Evolutionary conservation across 2,329 filamentous ascomycete species (phyloP), one percentile per base, ranked within the genome.

Genomic region (Pseudogymnoascus sp.): DNA sequence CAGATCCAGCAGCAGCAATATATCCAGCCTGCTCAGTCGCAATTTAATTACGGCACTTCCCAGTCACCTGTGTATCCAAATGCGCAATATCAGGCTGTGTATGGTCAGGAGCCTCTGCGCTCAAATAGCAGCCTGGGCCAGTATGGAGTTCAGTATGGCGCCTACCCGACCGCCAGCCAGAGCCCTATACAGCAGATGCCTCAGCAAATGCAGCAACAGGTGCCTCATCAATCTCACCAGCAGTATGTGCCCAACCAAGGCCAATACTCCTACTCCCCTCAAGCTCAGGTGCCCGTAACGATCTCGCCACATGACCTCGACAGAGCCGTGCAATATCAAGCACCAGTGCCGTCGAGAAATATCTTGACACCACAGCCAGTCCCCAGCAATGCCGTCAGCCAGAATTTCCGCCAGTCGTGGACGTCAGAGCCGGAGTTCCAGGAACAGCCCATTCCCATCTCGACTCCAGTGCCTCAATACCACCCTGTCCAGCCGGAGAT

Each of bases 241-340:
- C 54, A 34, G 13, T 48, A 48, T 13, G 21, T 6, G 2, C 43
- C 11, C 1, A 48, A 25, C 43, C 43, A 48, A 14, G 43, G 43
- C 11, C 43, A 48, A 48, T 48, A 48, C 43, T 48, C 43, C 2
- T 48, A 48, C 6, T 48, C 43, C 43, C 43, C 43, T 23, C 43
- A 48, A 48, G 1, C 43, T n/a, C 43, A 48, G 13, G 21, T 48
- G 11, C 54, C 54, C 2, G 14, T 28, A 23, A 61, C 62, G 5
- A 61, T 63, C 23, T 60, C 62, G n/a, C 62, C 62, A 5, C 62
- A 63, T 23, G 62, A 48, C 6, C 62, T 63, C 16, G 31, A 63
- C 21, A 48, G 51, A n/a, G 31, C 19, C 13, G n/a, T 28, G 34
- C 34, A 16, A 23, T 60, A 60, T 19, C 54, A 25, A 6, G 5